phyloP scores from a whole-genome alignment of 202 grass and related monocot species.

The Miscanthus sacchariflorus region DNA sequence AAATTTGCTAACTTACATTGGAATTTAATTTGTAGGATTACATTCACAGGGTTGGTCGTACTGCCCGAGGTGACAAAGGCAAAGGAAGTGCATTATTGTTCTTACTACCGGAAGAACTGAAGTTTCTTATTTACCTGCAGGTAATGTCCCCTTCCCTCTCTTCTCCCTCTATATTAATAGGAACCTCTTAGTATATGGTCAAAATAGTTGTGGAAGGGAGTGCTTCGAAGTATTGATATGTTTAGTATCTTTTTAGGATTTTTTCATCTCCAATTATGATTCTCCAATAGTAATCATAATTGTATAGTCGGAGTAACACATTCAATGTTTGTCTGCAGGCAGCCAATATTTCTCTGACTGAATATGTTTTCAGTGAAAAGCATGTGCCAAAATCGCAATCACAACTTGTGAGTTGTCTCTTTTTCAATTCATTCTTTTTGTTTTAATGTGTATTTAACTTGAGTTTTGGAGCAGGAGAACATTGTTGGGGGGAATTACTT shows the following conservation, averaged over 20 bases:
- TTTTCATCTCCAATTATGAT: neutral
- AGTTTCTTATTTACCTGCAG: slow-evolving; percentile 67
- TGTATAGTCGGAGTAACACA: neutral
- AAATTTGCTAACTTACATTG: neutral
- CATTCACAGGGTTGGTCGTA: slow-evolving; percentile 73
- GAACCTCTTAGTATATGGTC: neutral
- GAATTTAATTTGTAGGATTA: slow-evolving; percentile 60
- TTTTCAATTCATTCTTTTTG: neutral
- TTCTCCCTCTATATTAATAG: neutral
- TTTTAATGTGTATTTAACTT: neutral
- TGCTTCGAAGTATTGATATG: too few relatives aligned
- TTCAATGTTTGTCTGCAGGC: slow-evolving; percentile 49
- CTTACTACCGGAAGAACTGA: slow-evolving; percentile 61
- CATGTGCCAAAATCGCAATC: slow-evolving; percentile 52
- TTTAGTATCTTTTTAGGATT: too few relatives aligned
- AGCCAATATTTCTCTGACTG: slow-evolving; percentile 63
- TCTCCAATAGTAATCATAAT: neutral
- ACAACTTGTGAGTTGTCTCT: slow-evolving; percentile 43
- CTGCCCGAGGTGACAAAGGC: slow-evolving; percentile 63
- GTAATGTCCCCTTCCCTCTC: slow-evolving; percentile 19
- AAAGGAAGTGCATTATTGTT: slow-evolving; percentile 70
- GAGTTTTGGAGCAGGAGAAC: slow-evolving; percentile 37
- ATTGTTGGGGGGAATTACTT: neutral
- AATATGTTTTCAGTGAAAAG: slow-evolving; percentile 56
- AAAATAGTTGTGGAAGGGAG: too few relatives aligned